Base-by-base conservation (phyloP, 805 yeast species). In the Saturnispora hagleri region DNA sequence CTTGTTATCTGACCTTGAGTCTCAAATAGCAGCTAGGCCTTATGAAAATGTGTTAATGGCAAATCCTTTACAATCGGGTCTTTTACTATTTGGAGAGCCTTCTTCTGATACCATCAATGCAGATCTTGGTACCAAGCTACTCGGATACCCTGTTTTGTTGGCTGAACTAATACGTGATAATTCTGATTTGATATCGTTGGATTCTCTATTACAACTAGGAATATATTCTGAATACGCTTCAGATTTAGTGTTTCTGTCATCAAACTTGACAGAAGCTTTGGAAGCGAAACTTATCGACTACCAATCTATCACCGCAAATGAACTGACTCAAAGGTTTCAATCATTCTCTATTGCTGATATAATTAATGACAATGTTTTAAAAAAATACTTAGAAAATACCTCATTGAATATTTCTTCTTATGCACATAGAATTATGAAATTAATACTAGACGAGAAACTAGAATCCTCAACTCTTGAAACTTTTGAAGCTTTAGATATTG, bases 171-270 rank as follows among this genome's bases (percentile, higher is more conserved):
- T 58, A 2, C 26, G 26, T 4, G 28, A 34, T 3, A 41, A 18
- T 5, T 38, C 47, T 10, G 17, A 12, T 6, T n/a, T 50, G 4
- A 17, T 51, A 8, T 40, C 43, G 2, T 43, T 54, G 31, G 48
- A 46, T 9, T 28, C 57, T 10, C 43, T 70, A 3, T 48, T 73
- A 34, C 35, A 69, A 3, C 59, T 66, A 6, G 76, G 74, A 52
- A 53, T 73, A 3, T 66, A 68, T 0, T 53, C 57, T 15, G 80
- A 77, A 54, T 69, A 60, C 53, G 66, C 52, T 1, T 43, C 51
- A 5, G 57, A 57, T 47, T 17, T 51, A 7, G 24, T 57, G 5
- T 49, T 53, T 36, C 26, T 55, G 7, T 45, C 47, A 13, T 12
- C 42, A 2, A 4, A 50, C 5, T 41, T 46, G 13, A 8, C 51